Conservation (phyloP, 495 filamentous ascomycete species). For the Neurospora tetraspora region DNA sequence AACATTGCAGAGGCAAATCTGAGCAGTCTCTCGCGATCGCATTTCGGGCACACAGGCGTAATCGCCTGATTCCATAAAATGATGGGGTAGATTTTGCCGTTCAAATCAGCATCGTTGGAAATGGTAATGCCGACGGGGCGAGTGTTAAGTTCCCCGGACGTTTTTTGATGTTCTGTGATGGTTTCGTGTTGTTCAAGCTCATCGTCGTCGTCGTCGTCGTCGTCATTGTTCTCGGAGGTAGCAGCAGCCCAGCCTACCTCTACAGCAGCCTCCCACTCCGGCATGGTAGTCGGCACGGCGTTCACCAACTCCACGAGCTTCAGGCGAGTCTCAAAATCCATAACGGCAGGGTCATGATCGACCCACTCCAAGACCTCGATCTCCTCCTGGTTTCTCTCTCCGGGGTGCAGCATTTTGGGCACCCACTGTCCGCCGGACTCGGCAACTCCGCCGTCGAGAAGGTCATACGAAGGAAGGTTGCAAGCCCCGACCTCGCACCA, state of each 20-base stretch:
- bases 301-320: neutral
- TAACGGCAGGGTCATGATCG: neutral
- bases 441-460: neutral
- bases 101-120: neutral
- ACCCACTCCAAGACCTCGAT: neutral
- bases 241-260: neutral
- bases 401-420: neutral
- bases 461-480: neutral
- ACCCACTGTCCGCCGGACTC: neutral
- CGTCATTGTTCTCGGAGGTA: neutral
- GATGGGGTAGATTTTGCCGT: neutral
- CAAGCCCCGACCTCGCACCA: neutral
- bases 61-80: neutral
- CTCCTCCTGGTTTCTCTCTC: neutral
- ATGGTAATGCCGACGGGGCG: neutral
- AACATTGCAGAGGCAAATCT: neutral
- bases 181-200: neutral
- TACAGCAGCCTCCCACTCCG: neutral
- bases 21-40: neutral
- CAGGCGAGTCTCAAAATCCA: neutral
- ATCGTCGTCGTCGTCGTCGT: neutral
- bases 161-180: neutral
- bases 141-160: neutral
- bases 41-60: neutral
- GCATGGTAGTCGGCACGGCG: neutral